Evolutionary conservation across 2,329 filamentous ascomycete genomes (phyloP), one percentile per base, ranked within the genome.

Genomic region (Nemania abortiva): DNA sequence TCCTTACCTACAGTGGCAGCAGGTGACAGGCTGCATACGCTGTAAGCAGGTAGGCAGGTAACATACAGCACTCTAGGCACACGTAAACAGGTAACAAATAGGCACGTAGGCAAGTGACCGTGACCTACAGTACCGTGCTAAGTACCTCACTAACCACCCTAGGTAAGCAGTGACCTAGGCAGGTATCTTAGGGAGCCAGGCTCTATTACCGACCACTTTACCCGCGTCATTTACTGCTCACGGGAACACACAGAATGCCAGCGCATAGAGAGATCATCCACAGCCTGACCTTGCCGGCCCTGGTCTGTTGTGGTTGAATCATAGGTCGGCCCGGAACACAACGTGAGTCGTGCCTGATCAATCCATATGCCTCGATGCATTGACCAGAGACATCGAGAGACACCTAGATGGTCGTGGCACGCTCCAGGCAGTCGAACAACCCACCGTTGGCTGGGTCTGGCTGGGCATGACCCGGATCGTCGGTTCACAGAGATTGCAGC

Each of bases 221-320:
- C 50, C 70, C 68, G 70, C 59, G 58, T 52, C 68, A 64, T 54
- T 65, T 65, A 34, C 47, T 69, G 69, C 66, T 72, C 70, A 72
- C 69, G 70, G 66, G 70, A 62, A 69, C 69, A 54, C 65, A 54
- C 27, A 55, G 45, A 69, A 63, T 71, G 68, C 68, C 68, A 72
- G 64, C 70, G 68, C 68, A 72, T 65, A 59, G 34, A 56, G 57
- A 47, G 68, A 70, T 69, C 69, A 72, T 69, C 65, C 53, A 65
- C 66, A 59, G 66, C 69, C 68, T 70, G 70, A 72, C 70, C 68
- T 72, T 59, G 58, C 58, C 61, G 29, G 59, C 65, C 61, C 67
- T 68, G 52, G 27, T 53, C 53, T 22, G 49, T 39, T 31, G 64
- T 50, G 57, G 45, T 65, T 63, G 45, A 59, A 59, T 70, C 67